Evolutionary conservation across 305 asterid genomes (phyloP), one percentile per base, ranked within the genome.

Genomic region (Plantago coronopus): DNA sequence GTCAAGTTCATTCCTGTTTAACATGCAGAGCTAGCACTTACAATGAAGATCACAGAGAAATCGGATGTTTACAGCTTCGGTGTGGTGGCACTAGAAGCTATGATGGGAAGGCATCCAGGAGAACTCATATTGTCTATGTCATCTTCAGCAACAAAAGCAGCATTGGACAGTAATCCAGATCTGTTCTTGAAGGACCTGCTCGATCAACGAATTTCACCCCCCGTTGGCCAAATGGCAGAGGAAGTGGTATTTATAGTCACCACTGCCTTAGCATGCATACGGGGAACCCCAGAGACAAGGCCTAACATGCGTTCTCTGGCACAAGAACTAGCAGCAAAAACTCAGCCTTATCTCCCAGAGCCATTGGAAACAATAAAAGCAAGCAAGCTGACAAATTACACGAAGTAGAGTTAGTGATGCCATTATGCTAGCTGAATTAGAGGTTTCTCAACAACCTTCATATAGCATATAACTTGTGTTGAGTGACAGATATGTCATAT

Each of bases 101-200:
- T 88, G 87, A 86, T 88, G 95, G 98, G 96, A 66, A 76, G 66
- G 73, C 98, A 91, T 76, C 98, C 98, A 16, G 86, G 96, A 59
- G 96, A 88, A 42, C 79, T 84, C 55, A 51, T 91, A 61, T 44
- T 86, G 67, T 80, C 80, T 23, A 53, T 84, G 56, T 68, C 86
- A 46, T 67, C 80, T 43, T 57, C 77, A 57, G 31, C 80, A 44
- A 69, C 70, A 62, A 53, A 67, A 21, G 65, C 67, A 62, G 74
- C 69, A 54, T 40, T 54, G 53, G 19, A 71, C 15, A 62, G 60
- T n/a, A 37, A 64, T 21, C 63, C 81, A 0, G 85, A 88, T 45
- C 54, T 75, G 22, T 67, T 79, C 61, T 47, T 88, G 85, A 77
- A 74, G 58, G 93, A 84, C 64, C 60, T 83, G 61, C 84, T 88